phyloP scores from a whole-genome alignment of 306 rosid genomes.

The Spatholobus suberectus region DNA sequence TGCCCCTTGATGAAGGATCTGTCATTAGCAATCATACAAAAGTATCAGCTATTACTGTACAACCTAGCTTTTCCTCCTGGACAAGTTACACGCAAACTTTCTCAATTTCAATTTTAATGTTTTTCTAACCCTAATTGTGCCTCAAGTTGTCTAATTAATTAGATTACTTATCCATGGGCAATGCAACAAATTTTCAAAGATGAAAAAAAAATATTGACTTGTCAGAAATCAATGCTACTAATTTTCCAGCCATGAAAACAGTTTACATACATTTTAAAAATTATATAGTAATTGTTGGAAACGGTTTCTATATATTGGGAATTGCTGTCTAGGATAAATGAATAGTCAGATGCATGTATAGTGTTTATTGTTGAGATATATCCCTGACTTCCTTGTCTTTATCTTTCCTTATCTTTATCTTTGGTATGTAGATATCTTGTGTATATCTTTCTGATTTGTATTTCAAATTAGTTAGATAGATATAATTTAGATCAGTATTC shows the following conservation, averaged over 20 bases:
- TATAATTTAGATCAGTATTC: no score
- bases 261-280: background rate
- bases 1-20: constrained; percentile 87
- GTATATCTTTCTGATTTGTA: no score
- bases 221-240: constrained; percentile 7
- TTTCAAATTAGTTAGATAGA: no score
- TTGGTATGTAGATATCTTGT: no score
- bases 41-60: background rate
- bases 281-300: background rate
- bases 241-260: constrained; percentile 17
- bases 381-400: no score
- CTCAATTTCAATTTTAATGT: background rate
- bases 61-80: constrained; percentile 16
- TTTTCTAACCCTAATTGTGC: constrained; percentile 14
- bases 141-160: background rate
- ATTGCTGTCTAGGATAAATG: background rate
- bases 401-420: no score
- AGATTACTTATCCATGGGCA: constrained; percentile 8
- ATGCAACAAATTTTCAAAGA: constrained; percentile 18
- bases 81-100: constrained; percentile 1
- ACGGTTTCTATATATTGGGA: background rate
- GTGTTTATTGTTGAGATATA: background rate
- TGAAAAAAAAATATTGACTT: background rate
- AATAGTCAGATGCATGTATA: background rate
- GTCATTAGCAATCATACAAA: constrained; percentile 52